Conservation (phyloP, 768 basidiomycete genomes). For the Rhizopogon vulgaris region DNA sequence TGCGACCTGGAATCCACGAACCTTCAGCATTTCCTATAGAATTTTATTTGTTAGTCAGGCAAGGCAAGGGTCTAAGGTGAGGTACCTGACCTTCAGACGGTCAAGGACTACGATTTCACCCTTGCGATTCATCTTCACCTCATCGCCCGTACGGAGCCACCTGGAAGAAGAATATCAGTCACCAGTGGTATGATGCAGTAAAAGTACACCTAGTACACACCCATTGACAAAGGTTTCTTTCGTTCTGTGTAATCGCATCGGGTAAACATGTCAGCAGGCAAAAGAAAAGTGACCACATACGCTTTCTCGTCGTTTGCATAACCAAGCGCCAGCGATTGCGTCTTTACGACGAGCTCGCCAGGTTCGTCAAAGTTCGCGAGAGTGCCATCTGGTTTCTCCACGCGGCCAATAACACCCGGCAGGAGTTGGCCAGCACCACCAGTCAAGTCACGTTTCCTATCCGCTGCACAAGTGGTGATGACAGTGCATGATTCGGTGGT, state of each 20-base stretch:
- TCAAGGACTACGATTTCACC: slow-evolving; percentile 67
- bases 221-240: slow-evolving; percentile 58
- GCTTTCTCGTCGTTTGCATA: slow-evolving; percentile 56
- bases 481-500: slow-evolving; percentile 60
- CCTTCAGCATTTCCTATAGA: slow-evolving; percentile 67
- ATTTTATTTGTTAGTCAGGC: neutral
- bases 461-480: slow-evolving; percentile 38
- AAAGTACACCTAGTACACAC: slow-evolving; percentile 1
- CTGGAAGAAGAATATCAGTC: slow-evolving; percentile 20
- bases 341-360: slow-evolving; percentile 56
- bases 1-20: slow-evolving; percentile 51
- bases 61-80: neutral
- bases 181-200: neutral
- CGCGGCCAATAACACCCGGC: slow-evolving; percentile 49
- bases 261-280: slow-evolving; percentile 5
- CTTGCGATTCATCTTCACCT: slow-evolving; percentile 56
- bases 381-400: slow-evolving; percentile 53
- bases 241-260: slow-evolving; percentile 33
- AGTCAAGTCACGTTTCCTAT: slow-evolving; percentile 38
- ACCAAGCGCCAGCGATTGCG: slow-evolving; percentile 54
- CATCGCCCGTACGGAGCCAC: slow-evolving; percentile 69
- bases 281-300: slow-evolving; percentile 31
- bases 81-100: slow-evolving; percentile 53
- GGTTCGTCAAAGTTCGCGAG: slow-evolving; percentile 51
- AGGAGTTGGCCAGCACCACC: slow-evolving; percentile 56